These are phyloP conservation scores for Cadophora malorum DNA, from an alignment of 2,329 filamentous ascomycete species.

Conservation along the genomic window DNA sequence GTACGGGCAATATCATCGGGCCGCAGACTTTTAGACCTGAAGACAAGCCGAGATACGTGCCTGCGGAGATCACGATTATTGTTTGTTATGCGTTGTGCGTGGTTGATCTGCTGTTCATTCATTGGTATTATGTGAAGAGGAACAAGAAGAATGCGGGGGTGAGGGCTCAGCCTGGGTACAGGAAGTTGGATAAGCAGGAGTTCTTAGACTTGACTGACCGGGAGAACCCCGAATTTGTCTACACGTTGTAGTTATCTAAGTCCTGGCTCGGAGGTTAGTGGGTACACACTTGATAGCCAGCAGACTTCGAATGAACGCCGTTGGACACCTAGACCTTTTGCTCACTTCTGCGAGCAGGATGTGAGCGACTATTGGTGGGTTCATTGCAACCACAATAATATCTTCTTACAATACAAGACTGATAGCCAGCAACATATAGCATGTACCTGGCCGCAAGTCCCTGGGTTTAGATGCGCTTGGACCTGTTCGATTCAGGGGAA, in stretches of 20 bases:
- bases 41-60: constrained; percentile 53
- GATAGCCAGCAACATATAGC: background rate
- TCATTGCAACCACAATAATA: background rate
- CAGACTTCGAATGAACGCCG: too few species aligned
- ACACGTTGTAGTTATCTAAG: constrained; percentile 37
- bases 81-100: constrained; percentile 36
- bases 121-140: constrained; percentile 38
- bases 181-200: constrained; percentile 42
- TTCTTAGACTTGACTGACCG: constrained; percentile 45
- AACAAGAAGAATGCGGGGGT: constrained; percentile 40
- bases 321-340: too few species aligned
- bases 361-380: background rate
- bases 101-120: constrained; percentile 38
- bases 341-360: too few species aligned
- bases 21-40: constrained; percentile 47
- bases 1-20: constrained; percentile 60
- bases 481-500: constrained; percentile 2
- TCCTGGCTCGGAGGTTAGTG: background rate
- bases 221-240: constrained; percentile 45
- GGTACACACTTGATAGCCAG: too few species aligned
- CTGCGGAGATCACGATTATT: constrained; percentile 55
- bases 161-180: constrained; percentile 38
- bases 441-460: background rate
- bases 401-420: background rate
- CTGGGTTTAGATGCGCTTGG: constrained; percentile 1